Conservation (phyloP, 495 filamentous ascomycete genomes). For the Daldinia caldariorum region DNA sequence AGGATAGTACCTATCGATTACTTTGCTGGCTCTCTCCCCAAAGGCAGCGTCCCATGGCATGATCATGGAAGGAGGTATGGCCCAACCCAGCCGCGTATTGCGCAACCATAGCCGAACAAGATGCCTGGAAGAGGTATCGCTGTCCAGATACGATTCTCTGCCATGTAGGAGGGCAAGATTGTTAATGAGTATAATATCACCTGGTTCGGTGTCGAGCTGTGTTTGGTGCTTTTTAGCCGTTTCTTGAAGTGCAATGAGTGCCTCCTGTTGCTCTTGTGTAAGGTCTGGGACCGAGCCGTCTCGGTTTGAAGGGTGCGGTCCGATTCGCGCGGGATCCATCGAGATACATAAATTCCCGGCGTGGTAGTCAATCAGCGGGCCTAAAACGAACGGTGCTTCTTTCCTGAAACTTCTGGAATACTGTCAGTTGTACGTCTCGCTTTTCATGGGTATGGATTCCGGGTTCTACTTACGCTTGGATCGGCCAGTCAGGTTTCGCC, state of each 20-base stretch:
- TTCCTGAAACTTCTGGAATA: conserved; percentile 47
- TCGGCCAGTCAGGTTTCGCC: conserved; percentile 50
- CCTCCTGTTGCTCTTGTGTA: conserved; percentile 47
- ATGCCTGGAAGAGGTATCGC: conserved; percentile 51
- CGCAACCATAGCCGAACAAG: conserved; percentile 63
- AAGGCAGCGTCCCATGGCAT: conserved; percentile 58
- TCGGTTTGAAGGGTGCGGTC: conserved; percentile 49
- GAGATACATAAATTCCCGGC: conserved; percentile 50
- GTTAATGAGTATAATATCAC: conserved; percentile 72
- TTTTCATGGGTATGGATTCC: not conserved
- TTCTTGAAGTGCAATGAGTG: conserved; percentile 48
- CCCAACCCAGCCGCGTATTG: conserved; percentile 54
- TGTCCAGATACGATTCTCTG: conserved; percentile 59
- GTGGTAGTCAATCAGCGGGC: conserved; percentile 52
- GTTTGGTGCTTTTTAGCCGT: conserved; percentile 50
- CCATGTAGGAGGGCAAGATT: conserved; percentile 70
- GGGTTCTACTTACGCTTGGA: conserved; percentile 53
- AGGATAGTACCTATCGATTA: conserved; percentile 49
- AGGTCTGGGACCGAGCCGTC: conserved; percentile 48
- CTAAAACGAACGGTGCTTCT: conserved; percentile 48
- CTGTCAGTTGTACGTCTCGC: not conserved
- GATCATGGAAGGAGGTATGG: conserved; percentile 53
- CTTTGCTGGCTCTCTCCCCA: conserved; percentile 37
- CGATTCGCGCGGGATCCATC: conserved; percentile 57
- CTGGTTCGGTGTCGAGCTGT: conserved; percentile 60